Percentiles rank a stretch among this genome's conserved stretches.
Evolutionary conservation across 768 basidiomycete genomes (phyloP).

Genomic region (Mycena galopus): DNA sequence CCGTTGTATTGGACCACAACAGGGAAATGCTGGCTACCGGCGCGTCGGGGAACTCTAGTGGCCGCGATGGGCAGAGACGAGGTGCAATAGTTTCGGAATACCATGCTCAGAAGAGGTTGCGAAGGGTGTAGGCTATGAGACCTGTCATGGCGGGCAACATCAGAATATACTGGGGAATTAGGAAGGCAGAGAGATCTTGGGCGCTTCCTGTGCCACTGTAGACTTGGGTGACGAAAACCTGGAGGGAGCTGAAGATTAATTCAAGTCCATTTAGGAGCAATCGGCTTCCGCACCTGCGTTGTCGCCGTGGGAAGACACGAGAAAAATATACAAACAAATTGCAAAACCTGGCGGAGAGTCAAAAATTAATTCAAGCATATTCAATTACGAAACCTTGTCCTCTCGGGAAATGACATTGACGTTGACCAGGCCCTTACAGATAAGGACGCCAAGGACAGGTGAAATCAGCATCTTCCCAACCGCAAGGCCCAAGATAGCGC

Average conservation of each 20-base stretch:
- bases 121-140: constrained; percentile 60
- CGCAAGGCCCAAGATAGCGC: constrained; percentile 58
- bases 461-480: constrained; percentile 57
- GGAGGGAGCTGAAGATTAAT: background rate
- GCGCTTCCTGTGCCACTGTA: constrained; percentile 76
- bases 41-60: background rate
- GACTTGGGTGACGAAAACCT: constrained; percentile 76
- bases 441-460: constrained; percentile 63
- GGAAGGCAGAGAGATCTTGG: constrained; percentile 71
- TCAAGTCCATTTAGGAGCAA: background rate
- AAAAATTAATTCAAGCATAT: too few species aligned
- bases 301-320: constrained; percentile 74
- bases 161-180: constrained; percentile 72
- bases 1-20: too few species aligned
- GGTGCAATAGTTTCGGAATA: constrained; percentile 2
- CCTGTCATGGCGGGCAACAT: constrained; percentile 67
- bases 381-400: constrained; percentile 48
- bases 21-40: too few species aligned
- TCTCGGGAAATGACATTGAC: constrained; percentile 51
- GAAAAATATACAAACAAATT: constrained; percentile 57
- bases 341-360: background rate
- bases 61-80: background rate
- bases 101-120: constrained; percentile 53
- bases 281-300: constrained; percentile 56
- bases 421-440: constrained; percentile 55